phyloP scores from a whole-genome alignment of 805 yeast genomes.

The Cyberlindnera mississippiensis region DNA sequence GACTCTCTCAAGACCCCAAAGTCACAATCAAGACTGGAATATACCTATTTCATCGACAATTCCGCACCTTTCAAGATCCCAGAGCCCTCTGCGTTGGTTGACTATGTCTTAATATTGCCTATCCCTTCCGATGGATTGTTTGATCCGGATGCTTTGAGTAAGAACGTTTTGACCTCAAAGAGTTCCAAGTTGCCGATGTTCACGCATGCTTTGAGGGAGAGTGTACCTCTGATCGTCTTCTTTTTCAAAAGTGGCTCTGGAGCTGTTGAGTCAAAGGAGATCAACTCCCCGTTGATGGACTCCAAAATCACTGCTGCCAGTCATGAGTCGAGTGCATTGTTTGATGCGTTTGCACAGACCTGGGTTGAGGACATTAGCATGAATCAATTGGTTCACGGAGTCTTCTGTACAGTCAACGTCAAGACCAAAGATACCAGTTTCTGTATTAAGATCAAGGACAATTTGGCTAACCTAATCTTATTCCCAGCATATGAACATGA shows the following conservation, averaged over 20 bases:
- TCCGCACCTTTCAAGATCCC: conserved; percentile 40
- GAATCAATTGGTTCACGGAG: conserved; percentile 36
- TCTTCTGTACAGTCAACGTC: conserved; percentile 38
- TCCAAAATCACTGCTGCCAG: conserved; percentile 4
- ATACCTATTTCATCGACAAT: conserved; percentile 28
- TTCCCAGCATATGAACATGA: conserved; percentile 27
- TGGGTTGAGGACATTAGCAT: conserved; percentile 36
- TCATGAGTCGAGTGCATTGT: conserved; percentile 26
- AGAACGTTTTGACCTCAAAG: conserved; percentile 8
- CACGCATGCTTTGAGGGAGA: conserved; percentile 23
- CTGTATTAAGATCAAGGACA: conserved; percentile 37
- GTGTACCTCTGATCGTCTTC: conserved; percentile 37
- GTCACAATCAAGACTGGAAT: conserved; percentile 14
- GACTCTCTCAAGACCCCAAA: conserved; percentile 17
- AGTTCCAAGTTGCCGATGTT: conserved; percentile 27
- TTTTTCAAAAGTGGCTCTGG: conserved; percentile 29
- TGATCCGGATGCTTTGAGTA: conserved; percentile 13
- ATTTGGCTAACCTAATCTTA: conserved; percentile 27
- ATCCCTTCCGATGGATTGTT: conserved; percentile 19
- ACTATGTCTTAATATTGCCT: conserved; percentile 39
- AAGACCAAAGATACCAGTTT: conserved; percentile 26
- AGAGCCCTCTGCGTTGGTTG: conserved; percentile 31
- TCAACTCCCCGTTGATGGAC: conserved; percentile 14
- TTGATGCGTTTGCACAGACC: conserved; percentile 38
- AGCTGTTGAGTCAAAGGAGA: conserved; percentile 10